Conservation (phyloP, 1,284 basidiomycete species). For the Sparassis latifolia region DNA sequence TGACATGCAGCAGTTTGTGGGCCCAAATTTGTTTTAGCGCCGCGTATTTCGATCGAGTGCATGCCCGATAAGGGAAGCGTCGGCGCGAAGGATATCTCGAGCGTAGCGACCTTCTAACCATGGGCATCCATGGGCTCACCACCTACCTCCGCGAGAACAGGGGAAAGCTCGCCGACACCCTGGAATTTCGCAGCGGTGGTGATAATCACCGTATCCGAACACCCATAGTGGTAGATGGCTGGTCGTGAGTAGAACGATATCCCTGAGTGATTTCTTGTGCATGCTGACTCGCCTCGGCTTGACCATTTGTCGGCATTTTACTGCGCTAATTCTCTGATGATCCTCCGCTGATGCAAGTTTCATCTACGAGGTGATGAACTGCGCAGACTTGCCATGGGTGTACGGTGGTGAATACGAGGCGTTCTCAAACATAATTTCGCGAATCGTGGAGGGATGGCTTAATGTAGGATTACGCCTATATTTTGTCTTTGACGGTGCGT, state of each 20-base stretch:
- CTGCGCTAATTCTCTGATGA: not conserved
- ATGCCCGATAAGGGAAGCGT: too few species aligned
- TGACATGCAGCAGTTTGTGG: too few species aligned
- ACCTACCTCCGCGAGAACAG: conserved; percentile 75
- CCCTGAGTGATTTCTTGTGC: conserved; percentile 1
- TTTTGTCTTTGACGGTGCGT: conserved; percentile 88
- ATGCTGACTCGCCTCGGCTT: not conserved
- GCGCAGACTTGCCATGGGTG: conserved; percentile 70
- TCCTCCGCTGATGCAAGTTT: conserved; percentile 41
- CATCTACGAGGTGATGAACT: conserved; percentile 66
- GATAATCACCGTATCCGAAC: conserved; percentile 9
- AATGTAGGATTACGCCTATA: conserved; percentile 66
- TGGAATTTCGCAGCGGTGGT: conserved; percentile 27
- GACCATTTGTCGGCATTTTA: conserved; percentile 6
- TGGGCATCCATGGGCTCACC: conserved; percentile 81
- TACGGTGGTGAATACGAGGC: conserved; percentile 79
- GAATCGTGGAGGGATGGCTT: conserved; percentile 65
- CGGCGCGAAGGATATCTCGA: too few species aligned
- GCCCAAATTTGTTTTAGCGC: too few species aligned
- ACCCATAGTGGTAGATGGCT: conserved; percentile 73
- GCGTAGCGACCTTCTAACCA: conserved; percentile 21
- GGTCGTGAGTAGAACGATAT: conserved; percentile 66
- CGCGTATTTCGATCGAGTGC: too few species aligned
- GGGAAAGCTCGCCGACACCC: conserved; percentile 47
- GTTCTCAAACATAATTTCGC: conserved; percentile 46